Evolutionary conservation across 1,284 basidiomycete species (phyloP), one percentile per base, ranked within the genome.

Genomic region (Prillingera fragicola): DNA sequence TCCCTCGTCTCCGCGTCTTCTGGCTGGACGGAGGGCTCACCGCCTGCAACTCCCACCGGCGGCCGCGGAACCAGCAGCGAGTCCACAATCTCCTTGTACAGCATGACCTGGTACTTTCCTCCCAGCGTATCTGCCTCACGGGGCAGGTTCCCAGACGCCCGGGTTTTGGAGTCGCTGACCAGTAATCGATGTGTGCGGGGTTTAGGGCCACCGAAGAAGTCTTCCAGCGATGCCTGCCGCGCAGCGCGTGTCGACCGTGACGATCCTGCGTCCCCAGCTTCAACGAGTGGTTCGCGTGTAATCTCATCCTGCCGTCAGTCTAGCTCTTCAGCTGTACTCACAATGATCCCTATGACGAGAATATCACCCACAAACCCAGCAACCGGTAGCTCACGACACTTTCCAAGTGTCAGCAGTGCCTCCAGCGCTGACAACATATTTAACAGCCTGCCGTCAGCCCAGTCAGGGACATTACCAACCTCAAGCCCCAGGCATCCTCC

Each of bases 91-190:
- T 81, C 81, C 59, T 82, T 79, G 66, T 91, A 91, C 23, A 88
- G 65, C 85, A 89, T 89, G 5, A 90, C 76, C 63, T 91, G 87
- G 15, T 87, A 70, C n/a, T 78, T 78, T 0, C 86, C 79, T 1
- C 80, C 70, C 13, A 79, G 60, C 0, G 80, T 76, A 59, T 88
- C 85, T 33, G 77, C 76, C 14, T 80, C 74, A 8, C 72, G 63
- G 0, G 87, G 87, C 2, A 89, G 50, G 7, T 67, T 74, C 0
- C 72, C 59, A 0, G 63, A 65, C 6, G 71, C 73, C 15, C 87
- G 78, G 7, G 87, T 87, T 65, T 91, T 91, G 39, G 81, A 84
- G 60, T 91, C 87, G 14, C 80, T 72, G 6, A 91, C 63, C 46
- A 72, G 74, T 0, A 90, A 69, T 23, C 54, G 67, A 60, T 68